These are phyloP conservation scores for Coniophora puteana DNA, from an alignment of 1,284 basidiomycete genomes.

Conservation along the genomic window DNA sequence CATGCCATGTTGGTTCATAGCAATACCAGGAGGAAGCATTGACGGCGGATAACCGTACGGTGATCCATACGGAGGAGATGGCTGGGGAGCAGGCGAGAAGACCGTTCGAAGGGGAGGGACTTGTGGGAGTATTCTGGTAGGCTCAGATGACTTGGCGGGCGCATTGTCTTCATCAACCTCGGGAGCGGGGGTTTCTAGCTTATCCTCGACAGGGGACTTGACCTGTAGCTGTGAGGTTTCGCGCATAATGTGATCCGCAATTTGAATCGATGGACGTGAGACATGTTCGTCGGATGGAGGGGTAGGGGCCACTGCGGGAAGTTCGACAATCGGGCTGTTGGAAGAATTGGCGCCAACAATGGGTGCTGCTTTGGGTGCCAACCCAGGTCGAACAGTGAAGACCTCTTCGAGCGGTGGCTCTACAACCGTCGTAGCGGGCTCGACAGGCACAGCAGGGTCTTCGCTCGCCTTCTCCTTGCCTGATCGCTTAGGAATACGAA, in stretches of 20 bases:
- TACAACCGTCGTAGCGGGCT: slow-evolving; percentile 27
- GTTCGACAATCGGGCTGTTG: too few species aligned
- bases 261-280: too few species aligned
- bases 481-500: slow-evolving; percentile 47
- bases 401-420: slow-evolving; percentile 48
- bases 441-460: slow-evolving; percentile 17
- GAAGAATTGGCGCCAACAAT: slow-evolving; percentile 30
- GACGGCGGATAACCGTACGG: slow-evolving; percentile 60
- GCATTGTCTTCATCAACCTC: slow-evolving; percentile 22
- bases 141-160: slow-evolving; percentile 20
- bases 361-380: slow-evolving; percentile 26
- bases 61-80: slow-evolving; percentile 57
- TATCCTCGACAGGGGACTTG: slow-evolving; percentile 6
- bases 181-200: slow-evolving; percentile 18
- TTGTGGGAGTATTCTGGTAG: slow-evolving; percentile 28
- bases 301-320: not conserved
- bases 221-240: slow-evolving; percentile 9
- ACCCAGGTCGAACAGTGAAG: slow-evolving; percentile 50
- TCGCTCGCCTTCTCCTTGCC: slow-evolving; percentile 28
- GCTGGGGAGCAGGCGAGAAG: slow-evolving; percentile 51
- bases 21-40: slow-evolving; percentile 69
- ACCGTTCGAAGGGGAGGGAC: slow-evolving; percentile 55
- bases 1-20: slow-evolving; percentile 67
- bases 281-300: slow-evolving; percentile 9
- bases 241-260: slow-evolving; percentile 8